phyloP scores from a whole-genome alignment of 1,284 basidiomycete species.

The Puccinia horiana region DNA sequence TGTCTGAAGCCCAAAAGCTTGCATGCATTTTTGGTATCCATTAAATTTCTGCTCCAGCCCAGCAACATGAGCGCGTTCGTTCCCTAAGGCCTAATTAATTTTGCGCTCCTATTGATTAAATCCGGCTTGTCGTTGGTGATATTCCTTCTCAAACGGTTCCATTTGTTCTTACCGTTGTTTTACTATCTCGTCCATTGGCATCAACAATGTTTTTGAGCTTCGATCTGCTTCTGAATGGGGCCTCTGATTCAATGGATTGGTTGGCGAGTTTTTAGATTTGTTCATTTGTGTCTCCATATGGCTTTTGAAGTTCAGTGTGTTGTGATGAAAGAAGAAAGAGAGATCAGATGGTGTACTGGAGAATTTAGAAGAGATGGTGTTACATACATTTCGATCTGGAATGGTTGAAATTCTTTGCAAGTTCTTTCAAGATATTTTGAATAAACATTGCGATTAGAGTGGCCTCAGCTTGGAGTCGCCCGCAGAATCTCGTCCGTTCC shows the following conservation, averaged over 20 bases:
- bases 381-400: slow-evolving; percentile 36
- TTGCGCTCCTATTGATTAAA: slow-evolving; percentile 69
- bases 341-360: slow-evolving; percentile 4
- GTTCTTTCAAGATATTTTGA: slow-evolving; percentile 31
- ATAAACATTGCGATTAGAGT: slow-evolving; percentile 42
- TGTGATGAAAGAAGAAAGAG: slow-evolving; percentile 2
- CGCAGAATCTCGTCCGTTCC: slow-evolving; percentile 12
- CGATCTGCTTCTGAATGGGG: slow-evolving; percentile 73
- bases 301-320: slow-evolving; percentile 32
- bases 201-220: slow-evolving; percentile 70
- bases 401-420: slow-evolving; percentile 27
- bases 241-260: slow-evolving; percentile 75
- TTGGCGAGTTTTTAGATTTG: slow-evolving; percentile 69
- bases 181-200: slow-evolving; percentile 79
- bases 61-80: slow-evolving; percentile 59
- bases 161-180: slow-evolving; percentile 74
- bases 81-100: slow-evolving; percentile 69
- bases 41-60: slow-evolving; percentile 60
- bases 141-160: slow-evolving; percentile 74
- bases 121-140: slow-evolving; percentile 70
- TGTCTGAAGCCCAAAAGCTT: slow-evolving; percentile 61
- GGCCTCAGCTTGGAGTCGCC: not conserved
- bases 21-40: slow-evolving; percentile 66
- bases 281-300: slow-evolving; percentile 18
- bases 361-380: not conserved